Percentiles rank a stretch among this genome's conserved stretches.
These are phyloP conservation scores for Kodamaea nitidulidarum DNA, from an alignment of 805 yeast species.

Conservation along the genomic window DNA sequence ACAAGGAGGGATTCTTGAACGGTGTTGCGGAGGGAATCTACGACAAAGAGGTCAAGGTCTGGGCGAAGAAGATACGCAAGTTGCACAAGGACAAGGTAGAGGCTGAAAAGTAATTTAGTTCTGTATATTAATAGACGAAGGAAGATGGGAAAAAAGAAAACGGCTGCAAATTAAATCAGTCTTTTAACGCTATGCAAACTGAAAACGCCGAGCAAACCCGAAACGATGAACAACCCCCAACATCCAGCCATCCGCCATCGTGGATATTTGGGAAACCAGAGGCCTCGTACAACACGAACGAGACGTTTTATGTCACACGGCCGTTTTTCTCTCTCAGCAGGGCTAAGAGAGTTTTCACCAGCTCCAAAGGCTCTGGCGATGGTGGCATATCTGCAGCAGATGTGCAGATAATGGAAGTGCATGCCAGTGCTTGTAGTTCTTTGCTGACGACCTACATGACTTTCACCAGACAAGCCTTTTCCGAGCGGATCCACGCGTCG, in stretches of 20 bases:
- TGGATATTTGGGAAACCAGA: neutral
- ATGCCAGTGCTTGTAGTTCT: neutral
- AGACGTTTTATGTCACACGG: constrained; percentile 3
- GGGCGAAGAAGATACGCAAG: constrained; percentile 41
- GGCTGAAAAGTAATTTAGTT: constrained; percentile 5
- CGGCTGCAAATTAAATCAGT: too few relatives aligned
- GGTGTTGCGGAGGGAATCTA: constrained; percentile 28
- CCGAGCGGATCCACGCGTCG: constrained; percentile 1
- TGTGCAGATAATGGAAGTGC: neutral
- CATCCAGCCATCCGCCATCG: too few relatives aligned
- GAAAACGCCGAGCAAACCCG: too few relatives aligned
- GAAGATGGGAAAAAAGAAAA: too few relatives aligned
- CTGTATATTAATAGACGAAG: constrained; percentile 2
- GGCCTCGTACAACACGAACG: neutral
- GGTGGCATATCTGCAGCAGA: neutral
- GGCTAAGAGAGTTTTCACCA: neutral
- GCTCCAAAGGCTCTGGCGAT: neutral
- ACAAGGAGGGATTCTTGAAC: constrained; percentile 24
- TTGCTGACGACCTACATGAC: constrained; percentile 1
- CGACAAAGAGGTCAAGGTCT: constrained; percentile 35
- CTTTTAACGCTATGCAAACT: too few relatives aligned
- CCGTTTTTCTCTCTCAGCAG: neutral
- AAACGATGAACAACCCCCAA: too few relatives aligned
- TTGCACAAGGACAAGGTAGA: constrained; percentile 23
- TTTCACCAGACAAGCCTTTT: neutral